These are phyloP conservation scores for Sapria himalayana DNA, from an alignment of 345 rosid genomes.

Conservation along the genomic window DNA sequence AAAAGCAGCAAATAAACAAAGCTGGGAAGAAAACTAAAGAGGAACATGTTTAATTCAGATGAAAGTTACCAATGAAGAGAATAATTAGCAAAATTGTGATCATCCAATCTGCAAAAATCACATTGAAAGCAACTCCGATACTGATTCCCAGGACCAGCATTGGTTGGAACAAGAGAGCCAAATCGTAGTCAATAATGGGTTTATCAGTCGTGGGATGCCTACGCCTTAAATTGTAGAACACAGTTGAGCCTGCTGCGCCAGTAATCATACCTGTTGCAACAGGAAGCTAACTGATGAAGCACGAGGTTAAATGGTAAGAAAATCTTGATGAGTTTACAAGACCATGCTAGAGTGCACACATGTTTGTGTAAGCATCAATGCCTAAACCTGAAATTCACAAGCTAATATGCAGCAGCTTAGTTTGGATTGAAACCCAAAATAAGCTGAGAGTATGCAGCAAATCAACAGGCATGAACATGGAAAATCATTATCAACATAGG, in stretches of 20 bases:
- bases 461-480: too few relatives aligned
- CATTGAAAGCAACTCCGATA: slow-evolving; percentile 24
- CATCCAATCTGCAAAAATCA: slow-evolving; percentile 33
- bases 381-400: too few relatives aligned
- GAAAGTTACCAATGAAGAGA: slow-evolving; percentile 15
- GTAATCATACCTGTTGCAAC: slow-evolving; percentile 23
- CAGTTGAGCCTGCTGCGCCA: slow-evolving; percentile 23
- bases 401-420: too few relatives aligned
- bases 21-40: not conserved
- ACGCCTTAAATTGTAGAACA: slow-evolving; percentile 16
- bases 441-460: too few relatives aligned
- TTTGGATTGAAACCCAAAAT: too few relatives aligned
- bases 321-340: too few relatives aligned
- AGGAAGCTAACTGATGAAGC: too few relatives aligned
- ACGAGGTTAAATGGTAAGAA: too few relatives aligned
- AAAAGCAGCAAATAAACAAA: not conserved
- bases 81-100: slow-evolving; percentile 26
- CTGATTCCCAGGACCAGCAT: slow-evolving; percentile 30
- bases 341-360: too few relatives aligned
- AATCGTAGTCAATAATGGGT: slow-evolving; percentile 32
- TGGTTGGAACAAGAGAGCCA: slow-evolving; percentile 33
- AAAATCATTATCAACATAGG: too few relatives aligned
- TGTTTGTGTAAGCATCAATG: too few relatives aligned
- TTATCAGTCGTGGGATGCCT: slow-evolving; percentile 29
- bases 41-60: not conserved